Evolutionary conservation across 495 filamentous ascomycete genomes (phyloP).

Genomic region (Tuber magnatum): DNA sequence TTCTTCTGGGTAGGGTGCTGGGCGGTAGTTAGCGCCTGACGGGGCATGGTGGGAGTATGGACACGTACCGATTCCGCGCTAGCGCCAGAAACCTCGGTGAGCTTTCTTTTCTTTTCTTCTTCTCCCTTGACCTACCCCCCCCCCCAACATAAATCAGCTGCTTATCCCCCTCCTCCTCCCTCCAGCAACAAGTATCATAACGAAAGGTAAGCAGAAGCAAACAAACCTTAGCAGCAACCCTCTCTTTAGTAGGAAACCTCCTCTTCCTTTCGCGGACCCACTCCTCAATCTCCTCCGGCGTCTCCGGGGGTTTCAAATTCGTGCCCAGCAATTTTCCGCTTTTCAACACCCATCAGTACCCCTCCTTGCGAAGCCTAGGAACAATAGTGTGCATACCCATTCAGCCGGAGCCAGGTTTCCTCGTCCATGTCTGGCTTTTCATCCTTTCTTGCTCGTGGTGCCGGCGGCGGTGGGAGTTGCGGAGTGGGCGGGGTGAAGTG

Average conservation of each 20-base stretch:
- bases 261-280: slow-evolving; percentile 64
- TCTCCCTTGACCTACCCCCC: slow-evolving; percentile 41
- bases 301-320: slow-evolving; percentile 35
- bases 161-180: not conserved
- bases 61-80: not conserved
- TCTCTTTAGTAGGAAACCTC: slow-evolving; percentile 56
- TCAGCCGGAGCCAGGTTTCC: slow-evolving; percentile 30
- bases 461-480: not conserved
- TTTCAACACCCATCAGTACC: not conserved
- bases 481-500: slow-evolving; percentile 13
- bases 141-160: not conserved
- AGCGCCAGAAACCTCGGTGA: not conserved
- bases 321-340: slow-evolving; percentile 37
- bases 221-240: slow-evolving; percentile 40
- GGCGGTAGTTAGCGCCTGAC: not conserved
- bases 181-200: not conserved
- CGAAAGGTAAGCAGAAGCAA: not conserved
- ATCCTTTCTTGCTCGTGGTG: slow-evolving; percentile 3
- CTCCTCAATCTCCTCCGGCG: slow-evolving; percentile 50
- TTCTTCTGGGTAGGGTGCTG: not conserved
- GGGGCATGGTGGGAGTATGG: not conserved
- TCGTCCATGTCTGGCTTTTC: slow-evolving; percentile 36
- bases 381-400: slow-evolving; percentile 18
- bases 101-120: slow-evolving; percentile 38
- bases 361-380: not conserved